Evolutionary conservation across 306 rosid species (phyloP).

Genomic region (Vigna unguiculata): DNA sequence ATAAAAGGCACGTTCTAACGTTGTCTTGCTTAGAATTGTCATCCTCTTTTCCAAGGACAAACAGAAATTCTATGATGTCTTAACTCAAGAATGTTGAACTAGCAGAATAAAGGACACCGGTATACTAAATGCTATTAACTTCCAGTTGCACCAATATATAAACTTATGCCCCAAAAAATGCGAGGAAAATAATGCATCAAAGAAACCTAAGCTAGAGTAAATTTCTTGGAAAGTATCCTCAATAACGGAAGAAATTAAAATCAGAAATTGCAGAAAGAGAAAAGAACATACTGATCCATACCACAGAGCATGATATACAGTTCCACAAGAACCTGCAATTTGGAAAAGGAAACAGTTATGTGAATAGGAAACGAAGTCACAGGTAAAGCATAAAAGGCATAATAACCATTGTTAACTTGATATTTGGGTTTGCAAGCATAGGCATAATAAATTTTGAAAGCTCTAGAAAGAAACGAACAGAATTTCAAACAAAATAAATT

Average conservation of each 20-base stretch:
- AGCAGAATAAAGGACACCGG: constrained; percentile 31
- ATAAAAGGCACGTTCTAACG: constrained; percentile 32
- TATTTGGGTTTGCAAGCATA: constrained; percentile 13
- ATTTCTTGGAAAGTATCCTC: constrained; percentile 25
- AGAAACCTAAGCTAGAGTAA: constrained; percentile 16
- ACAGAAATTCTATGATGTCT: constrained; percentile 18
- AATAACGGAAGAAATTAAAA: constrained; percentile 36
- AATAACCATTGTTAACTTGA: constrained; percentile 4
- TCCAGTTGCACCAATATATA: constrained; percentile 21
- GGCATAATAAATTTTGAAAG: constrained; percentile 6
- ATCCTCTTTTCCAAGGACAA: constrained; percentile 31
- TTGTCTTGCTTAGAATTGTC: constrained; percentile 29
- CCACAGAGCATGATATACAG: constrained; percentile 99
- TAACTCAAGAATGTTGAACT: constrained; percentile 30
- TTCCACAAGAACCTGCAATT: constrained; percentile 97
- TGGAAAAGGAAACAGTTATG: constrained; percentile 29
- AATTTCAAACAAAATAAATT: background rate
- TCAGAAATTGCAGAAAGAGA: constrained; percentile 58
- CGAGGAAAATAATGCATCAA: background rate
- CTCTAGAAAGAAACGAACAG: constrained; percentile 18
- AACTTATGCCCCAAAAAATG: too few relatives aligned
- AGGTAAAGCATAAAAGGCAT: constrained; percentile 39
- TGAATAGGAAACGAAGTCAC: constrained; percentile 21
- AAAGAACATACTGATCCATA: constrained; percentile 96
- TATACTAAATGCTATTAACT: constrained; percentile 23